These are phyloP conservation scores for Daldinia decipiens DNA, from an alignment of 495 filamentous ascomycete genomes.

Conservation along the genomic window DNA sequence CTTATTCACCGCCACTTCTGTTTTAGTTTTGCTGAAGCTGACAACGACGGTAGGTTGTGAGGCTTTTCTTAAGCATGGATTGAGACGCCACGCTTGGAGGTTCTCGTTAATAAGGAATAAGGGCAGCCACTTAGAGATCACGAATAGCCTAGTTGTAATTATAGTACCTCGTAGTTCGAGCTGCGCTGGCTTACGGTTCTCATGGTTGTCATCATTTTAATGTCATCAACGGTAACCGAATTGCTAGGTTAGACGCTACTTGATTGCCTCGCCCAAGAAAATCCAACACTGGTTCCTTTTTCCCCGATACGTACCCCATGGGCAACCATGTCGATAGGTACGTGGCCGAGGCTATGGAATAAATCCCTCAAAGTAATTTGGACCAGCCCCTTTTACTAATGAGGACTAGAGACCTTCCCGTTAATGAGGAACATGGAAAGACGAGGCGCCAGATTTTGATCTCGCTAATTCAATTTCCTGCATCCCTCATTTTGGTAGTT, in stretches of 20 bases:
- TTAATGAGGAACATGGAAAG: slow-evolving; percentile 22
- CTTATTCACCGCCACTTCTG: slow-evolving; percentile 46
- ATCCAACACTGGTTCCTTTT: slow-evolving; percentile 30
- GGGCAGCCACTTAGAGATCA: slow-evolving; percentile 24
- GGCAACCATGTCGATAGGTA: slow-evolving; percentile 40
- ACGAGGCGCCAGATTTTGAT: slow-evolving; percentile 26
- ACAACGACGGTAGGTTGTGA: slow-evolving; percentile 18
- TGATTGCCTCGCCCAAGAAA: slow-evolving; percentile 30
- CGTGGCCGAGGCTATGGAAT: slow-evolving; percentile 29
- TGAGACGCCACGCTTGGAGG: slow-evolving; percentile 27
- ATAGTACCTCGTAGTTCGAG: slow-evolving; percentile 1
- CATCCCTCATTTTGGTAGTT: slow-evolving; percentile 34
- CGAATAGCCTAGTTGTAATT: slow-evolving; percentile 19
- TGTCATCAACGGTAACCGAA: slow-evolving; percentile 24
- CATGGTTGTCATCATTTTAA: slow-evolving; percentile 38
- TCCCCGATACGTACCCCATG: slow-evolving; percentile 42
- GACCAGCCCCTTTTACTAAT: slow-evolving; percentile 22
- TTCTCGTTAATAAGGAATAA: slow-evolving; percentile 9
- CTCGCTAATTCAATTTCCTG: slow-evolving; percentile 25
- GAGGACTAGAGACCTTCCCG: slow-evolving; percentile 7
- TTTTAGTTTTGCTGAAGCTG: slow-evolving; percentile 30
- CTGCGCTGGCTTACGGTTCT: slow-evolving; percentile 22
- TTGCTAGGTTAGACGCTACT: slow-evolving; percentile 19
- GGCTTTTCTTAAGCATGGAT: slow-evolving; percentile 22
- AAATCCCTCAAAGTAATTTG: slow-evolving; percentile 39